Evolutionary conservation across 768 basidiomycete genomes (phyloP).

Genomic region (Chalciporus pseudorubinellus): DNA sequence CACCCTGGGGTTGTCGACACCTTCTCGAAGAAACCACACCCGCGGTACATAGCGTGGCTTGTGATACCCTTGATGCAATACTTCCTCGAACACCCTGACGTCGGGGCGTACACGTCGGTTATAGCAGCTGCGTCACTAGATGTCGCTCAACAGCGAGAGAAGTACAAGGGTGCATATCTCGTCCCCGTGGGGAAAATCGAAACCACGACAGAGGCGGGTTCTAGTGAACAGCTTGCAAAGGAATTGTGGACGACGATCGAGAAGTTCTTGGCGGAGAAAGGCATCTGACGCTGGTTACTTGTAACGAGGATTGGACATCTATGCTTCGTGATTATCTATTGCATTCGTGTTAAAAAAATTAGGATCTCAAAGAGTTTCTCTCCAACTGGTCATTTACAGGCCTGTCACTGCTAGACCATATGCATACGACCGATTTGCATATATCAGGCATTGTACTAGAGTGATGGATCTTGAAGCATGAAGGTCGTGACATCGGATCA

Average conservation of each 20-base stretch:
- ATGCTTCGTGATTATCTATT: constrained; percentile 1
- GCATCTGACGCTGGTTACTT: constrained; percentile 3
- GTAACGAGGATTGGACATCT: background rate
- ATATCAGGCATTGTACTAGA: too few species aligned
- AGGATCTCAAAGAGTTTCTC: too few species aligned
- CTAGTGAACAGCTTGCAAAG: constrained; percentile 22
- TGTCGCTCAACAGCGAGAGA: constrained; percentile 17
- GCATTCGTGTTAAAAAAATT: too few species aligned
- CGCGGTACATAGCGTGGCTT: constrained; percentile 18
- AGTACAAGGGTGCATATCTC: constrained; percentile 33
- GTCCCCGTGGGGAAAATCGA: constrained; percentile 22
- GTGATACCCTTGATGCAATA: constrained; percentile 17
- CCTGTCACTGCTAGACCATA: too few species aligned
- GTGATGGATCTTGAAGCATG: too few species aligned
- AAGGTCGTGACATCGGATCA: constrained; percentile 19
- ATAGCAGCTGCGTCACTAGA: constrained; percentile 32
- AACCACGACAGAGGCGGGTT: constrained; percentile 9
- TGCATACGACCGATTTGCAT: too few species aligned
- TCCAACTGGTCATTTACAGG: too few species aligned
- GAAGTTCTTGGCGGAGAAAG: constrained; percentile 22
- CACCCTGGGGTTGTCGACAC: constrained; percentile 35
- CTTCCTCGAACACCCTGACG: constrained; percentile 15
- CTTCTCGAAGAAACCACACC: constrained; percentile 22
- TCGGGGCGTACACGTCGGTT: constrained; percentile 27
- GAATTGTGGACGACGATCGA: constrained; percentile 32